Base-by-base conservation (phyloP, 164 flowering plant genomes). In the Stephania yunnanensis region DNA sequence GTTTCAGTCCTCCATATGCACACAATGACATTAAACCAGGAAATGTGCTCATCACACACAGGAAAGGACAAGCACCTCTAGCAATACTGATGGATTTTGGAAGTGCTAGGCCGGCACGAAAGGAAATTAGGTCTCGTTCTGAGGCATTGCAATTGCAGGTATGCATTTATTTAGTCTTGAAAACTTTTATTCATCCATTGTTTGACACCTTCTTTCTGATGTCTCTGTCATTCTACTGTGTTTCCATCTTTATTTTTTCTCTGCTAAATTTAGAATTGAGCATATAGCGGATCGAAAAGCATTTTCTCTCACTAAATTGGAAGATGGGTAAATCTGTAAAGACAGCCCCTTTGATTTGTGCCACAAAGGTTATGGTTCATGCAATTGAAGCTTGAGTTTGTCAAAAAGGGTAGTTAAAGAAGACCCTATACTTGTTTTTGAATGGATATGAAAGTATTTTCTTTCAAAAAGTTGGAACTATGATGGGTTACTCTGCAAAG, bases 21-120 rank as follows among this genome's bases (percentile, higher is more conserved):
- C 99, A 95, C 74, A 93, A 95, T 86, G 99, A 95, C 86, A 90
- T 95, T 76, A 95, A 95, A 81, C 96, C 98, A 73, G 99, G 99
- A 19, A 95, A 95, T 86, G 89, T 95, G 46, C 95, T 95, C 63
- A 74, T 95, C 71, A 93, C 97, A 52, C 88, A 84, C 77, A 88
- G 91, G 73, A 93, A 91, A 84, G 98, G 96, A 69, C 87, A 90
- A 70, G 78, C 95, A 45, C 99, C 98, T 29, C 88, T 91, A 74
- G 92, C 97, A 69, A 90, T 90, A 79, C 81, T 95, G 82, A 95
- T 95, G 99, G 99, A 95, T 80, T 93, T 95, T 84, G 98, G 99
- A 73, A 95, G 98, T 87, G 91, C 97, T 78, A 85, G 92, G 17
- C 97, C 98, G 80, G 97, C 97, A 71, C 85, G 90, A 80, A 91